Conservation (phyloP, 495 filamentous ascomycete species). For the Pyrenopolyporus hunteri region DNA sequence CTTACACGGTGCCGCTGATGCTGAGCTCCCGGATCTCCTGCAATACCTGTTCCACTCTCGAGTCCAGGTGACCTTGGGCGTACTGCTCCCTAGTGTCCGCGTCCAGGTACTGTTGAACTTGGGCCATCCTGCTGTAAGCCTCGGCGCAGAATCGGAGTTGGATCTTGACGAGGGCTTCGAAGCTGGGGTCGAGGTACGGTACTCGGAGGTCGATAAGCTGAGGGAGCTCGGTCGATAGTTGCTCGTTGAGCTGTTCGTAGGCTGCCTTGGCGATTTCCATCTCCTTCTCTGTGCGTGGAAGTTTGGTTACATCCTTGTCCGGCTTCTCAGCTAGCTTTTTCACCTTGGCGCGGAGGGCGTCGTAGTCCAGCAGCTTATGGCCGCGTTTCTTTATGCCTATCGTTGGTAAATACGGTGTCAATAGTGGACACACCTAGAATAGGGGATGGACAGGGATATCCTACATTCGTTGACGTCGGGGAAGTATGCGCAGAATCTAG, state of each 20-base stretch:
- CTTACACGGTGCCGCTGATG: constrained; percentile 70
- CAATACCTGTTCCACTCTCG: constrained; percentile 90
- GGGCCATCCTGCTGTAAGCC: constrained; percentile 95
- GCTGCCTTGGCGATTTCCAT: constrained; percentile 88
- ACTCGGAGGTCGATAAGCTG: constrained; percentile 97
- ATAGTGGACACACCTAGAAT: not conserved
- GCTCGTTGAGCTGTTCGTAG: constrained; percentile 96
- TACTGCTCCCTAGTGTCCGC: constrained; percentile 97
- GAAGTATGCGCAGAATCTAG: constrained; percentile 96
- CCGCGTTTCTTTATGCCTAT: constrained; percentile 98
- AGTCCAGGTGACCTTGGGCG: constrained; percentile 90
- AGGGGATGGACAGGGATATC: not conserved
- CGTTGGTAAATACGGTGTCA: constrained; percentile 20
- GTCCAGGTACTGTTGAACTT: constrained; percentile 98
- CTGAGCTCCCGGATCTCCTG: constrained; percentile 97
- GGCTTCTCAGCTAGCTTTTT: constrained; percentile 98
- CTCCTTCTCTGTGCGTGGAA: constrained; percentile 93
- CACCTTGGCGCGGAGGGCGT: constrained; percentile 91
- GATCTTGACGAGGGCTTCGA: constrained; percentile 98
- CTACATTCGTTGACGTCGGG: constrained; percentile 98
- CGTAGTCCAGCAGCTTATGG: constrained; percentile 97
- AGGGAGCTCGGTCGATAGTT: constrained; percentile 90
- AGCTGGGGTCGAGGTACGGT: constrained; percentile 93
- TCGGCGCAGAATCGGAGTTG: constrained; percentile 97
- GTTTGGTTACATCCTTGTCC: constrained; percentile 95